Base-by-base conservation (phyloP, 148 eudicot species). In the Euryodendron excelsum region DNA sequence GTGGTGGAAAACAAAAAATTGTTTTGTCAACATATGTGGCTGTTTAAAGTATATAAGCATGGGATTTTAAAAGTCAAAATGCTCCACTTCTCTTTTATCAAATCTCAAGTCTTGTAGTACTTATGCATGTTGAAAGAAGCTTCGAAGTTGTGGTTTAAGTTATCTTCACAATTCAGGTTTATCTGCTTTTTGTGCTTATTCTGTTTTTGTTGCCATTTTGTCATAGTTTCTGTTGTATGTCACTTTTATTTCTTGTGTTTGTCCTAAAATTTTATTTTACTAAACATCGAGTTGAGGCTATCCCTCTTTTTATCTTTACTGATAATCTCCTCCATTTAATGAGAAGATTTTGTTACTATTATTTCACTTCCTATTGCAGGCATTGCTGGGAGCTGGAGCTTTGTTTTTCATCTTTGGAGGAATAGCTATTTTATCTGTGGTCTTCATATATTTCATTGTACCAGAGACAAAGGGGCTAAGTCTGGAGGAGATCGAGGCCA, bases 381-480 rank as follows among this genome's bases (percentile, higher is more conserved):
- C 82, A 72, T 78, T 93, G 83, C 86, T 95, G 41, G 99, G 99
- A 83, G 92, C 96, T 78, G 99, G 94, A 81, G 55, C 63, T 55
- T 79, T 95, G 70, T 95, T 95, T 83, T 93, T 87, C 88, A 79
- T 90, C 73, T 96, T 96, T 83, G 92, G 91, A 36, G 97, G 85
- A 41, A 85, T 96, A 82, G 92, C 97, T 3, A 47, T 96, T 3
- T 27, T 87, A 48, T 86, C 99, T 31, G 90, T 96, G 37, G 31
- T 89, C 78, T 96, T 93, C 92, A 96, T 96, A 80, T 93, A 74
- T 85, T 90, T 87, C 66, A 77, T 87, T 33, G 80, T 96, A 77
- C 99, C 99, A 33, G 99, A 96, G 81, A 96, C 99, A 28, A 96
- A 89, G 78, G 99, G 99, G 58, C 84, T 93, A 37, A 93, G 92